Base-by-base conservation (phyloP, 2,329 filamentous ascomycete genomes). In the Colletotrichum siamense region DNA sequence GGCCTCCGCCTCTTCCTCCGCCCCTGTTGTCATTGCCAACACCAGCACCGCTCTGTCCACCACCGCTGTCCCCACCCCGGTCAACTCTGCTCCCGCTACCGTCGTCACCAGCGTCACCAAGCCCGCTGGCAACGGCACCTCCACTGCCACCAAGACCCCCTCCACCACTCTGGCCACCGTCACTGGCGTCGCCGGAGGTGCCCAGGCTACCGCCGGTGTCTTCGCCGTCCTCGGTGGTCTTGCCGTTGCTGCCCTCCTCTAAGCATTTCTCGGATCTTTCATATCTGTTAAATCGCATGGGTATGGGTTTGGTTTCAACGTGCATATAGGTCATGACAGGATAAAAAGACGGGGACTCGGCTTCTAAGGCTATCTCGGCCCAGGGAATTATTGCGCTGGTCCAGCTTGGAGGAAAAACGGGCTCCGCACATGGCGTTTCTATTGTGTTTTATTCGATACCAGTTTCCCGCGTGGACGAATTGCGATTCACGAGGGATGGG, bases 11-110 rank as follows among this genome's bases (percentile, higher is more conserved):
- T 57, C 71, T 67, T 78, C 79, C 75, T 81, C 79, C 68, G 79
- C 83, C 76, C 79, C 78, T 71, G 77, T 79, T 52, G 77, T 81
- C 39, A 74, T 74, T 57, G 76, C 79, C 79, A 80, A 81, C 80
- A 81, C 79, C 64, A 73, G 68, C 68, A 63, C 76, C 49, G 71
- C 77, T 63, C 78, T 79, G 74, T 78, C 79, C 55, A 75, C 79
- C 39, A 65, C 77, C 49, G 44, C 75, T 44, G 73, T 76, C 62
- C 73, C 79, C 36, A 72, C 77, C 62, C 13, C 49, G 28, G 77
- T 78, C 36, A 78, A 9, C 59, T 34, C 67, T 65, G 78, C 73
- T 64, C 71, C 79, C 79, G 80, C 81, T 79, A 81, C 79, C 66
- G 73, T 69, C 64, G 64, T 77, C 49, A 73, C 77, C 65, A 79